Base-by-base conservation (phyloP, 257 asterid genomes). In the Leonotis leonurus region DNA sequence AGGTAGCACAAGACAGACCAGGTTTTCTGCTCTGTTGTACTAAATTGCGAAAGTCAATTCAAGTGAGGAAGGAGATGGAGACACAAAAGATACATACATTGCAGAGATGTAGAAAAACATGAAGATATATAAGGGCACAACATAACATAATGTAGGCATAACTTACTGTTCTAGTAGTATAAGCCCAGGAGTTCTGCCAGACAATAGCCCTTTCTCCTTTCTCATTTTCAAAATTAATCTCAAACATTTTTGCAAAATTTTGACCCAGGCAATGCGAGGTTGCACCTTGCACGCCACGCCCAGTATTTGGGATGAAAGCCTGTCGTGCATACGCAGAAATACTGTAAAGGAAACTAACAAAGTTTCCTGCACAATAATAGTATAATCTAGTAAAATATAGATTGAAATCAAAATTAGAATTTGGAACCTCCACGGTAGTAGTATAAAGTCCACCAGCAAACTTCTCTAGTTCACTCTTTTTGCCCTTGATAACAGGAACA, bases 171-270 rank as follows among this genome's bases (percentile, higher is more conserved):
- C 49, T 78, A 55, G 96, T 88, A 41, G 87, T 81, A 70, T 85
- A 88, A 24, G 95, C 98, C 98, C 98, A 90, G 8, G 96, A 90
- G 73, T 88, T 90, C 81, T 90, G 96, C 98, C 98, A 90, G 62
- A 83, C 96, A 95, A 87, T 78, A 65, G 77, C 69, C 78, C 79
- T 90, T 69, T 87, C 96, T 56, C 98, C 91, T 73, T 88, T 90
- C 69, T 90, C 97, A 56, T 85, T 74, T 77, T 90, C 98, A 56
- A 82, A 88, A 48, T 83, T 76, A 44, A 88, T 90, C 80, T 88
- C 98, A 45, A 85, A 88, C 94, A 88, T 43, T 88, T 75, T 88
- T 5, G 98, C 94, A 66, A 90, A 87, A 71, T 85, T 90, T 70
- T 87, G 97, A 37, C 97, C 97, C 50, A 90, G 79, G 67, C 97